Base-by-base conservation (phyloP, 1,284 basidiomycete genomes). In the Cryptococcus sp. region DNA sequence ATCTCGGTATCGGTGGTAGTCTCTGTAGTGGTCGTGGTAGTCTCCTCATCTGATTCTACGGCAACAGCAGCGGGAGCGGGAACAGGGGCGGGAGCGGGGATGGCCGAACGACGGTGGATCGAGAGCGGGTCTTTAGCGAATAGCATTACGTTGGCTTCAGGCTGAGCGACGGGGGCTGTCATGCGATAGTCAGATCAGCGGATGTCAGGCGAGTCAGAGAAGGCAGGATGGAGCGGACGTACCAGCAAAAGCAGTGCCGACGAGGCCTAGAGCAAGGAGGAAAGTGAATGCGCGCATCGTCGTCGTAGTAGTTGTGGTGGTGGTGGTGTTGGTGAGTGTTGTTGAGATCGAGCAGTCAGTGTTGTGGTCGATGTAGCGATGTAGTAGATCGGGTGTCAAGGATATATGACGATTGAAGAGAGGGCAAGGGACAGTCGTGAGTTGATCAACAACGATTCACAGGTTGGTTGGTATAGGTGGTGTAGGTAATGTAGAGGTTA, bases 111-210 rank as follows among this genome's bases (percentile, higher is more conserved):
- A 16, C 54, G 53, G 53, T 68, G 69, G 20, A 69, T 53, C 3
- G 66, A 50, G 19, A 68, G 42, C 3, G 66, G 62, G 56, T 68
- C 68, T 53, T 66, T 64, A 47, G 64, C 45, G 56, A 64, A 62
- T 25, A 64, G 56, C 39, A 50, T 41, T n/a, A 55, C 35, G 15
- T 50, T 27, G 41, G 41, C 23, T 11, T 23, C 20, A 22, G 48
- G 6, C n/a, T 22, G n/a, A 22, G 40, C 31, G 39, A 42, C 22
- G 41, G 54, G 40, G 44, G 47, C 40, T 38, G 15, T 22, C n/a
- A 23, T 45, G 10, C 31, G 8, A 35, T 4, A 35, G 31, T 35
- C 31, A 45, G 48, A 44, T 42, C 10, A 35, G 51, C 35, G 35
- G 27, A 22, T n/a, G 5, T 50, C 35, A 8, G 5, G 11, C 20